phyloP scores from a whole-genome alignment of 768 basidiomycete genomes.

The Mycena albidolilacea region DNA sequence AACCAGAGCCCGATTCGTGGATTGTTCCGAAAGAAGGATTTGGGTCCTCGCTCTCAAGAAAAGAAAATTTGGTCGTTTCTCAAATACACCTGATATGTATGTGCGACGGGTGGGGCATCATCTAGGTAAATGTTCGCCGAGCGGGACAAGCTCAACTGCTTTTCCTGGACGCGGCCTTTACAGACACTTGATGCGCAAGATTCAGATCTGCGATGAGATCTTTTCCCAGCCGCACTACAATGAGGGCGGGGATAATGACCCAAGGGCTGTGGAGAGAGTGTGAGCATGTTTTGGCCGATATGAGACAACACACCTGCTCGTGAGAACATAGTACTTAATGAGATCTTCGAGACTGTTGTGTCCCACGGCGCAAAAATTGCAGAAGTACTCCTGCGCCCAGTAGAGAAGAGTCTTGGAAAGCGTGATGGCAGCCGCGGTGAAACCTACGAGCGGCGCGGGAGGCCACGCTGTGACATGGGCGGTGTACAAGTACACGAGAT shows the following conservation, averaged over 20 bases:
- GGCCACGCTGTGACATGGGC: constrained; percentile 75
- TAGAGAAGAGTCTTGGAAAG: constrained; percentile 90
- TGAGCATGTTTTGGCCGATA: background rate
- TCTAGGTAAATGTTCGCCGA: too few relatives aligned
- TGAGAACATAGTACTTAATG: constrained; percentile 77
- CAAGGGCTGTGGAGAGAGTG: constrained; percentile 65
- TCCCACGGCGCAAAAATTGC: constrained; percentile 78
- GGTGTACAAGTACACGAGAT: constrained; percentile 82
- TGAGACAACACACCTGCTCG: constrained; percentile 75
- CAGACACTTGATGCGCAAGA: constrained; percentile 40
- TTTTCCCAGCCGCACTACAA: constrained; percentile 71
- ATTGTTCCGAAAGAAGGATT: too few relatives aligned
- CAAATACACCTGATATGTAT: too few relatives aligned
- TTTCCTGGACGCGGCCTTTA: too few relatives aligned
- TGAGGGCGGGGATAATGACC: constrained; percentile 79
- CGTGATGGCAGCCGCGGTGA: constrained; percentile 80
- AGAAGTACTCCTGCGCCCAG: constrained; percentile 84
- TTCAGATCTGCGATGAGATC: constrained; percentile 68
- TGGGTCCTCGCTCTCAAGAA: too few relatives aligned
- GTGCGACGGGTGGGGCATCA: too few relatives aligned
- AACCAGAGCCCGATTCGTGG: too few relatives aligned
- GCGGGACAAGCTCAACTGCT: too few relatives aligned
- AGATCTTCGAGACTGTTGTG: constrained; percentile 74
- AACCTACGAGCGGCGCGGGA: constrained; percentile 81
- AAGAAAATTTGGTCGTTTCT: too few relatives aligned